phyloP scores from a whole-genome alignment of 2,329 filamentous ascomycete species.

The Calonectria hawksworthii region DNA sequence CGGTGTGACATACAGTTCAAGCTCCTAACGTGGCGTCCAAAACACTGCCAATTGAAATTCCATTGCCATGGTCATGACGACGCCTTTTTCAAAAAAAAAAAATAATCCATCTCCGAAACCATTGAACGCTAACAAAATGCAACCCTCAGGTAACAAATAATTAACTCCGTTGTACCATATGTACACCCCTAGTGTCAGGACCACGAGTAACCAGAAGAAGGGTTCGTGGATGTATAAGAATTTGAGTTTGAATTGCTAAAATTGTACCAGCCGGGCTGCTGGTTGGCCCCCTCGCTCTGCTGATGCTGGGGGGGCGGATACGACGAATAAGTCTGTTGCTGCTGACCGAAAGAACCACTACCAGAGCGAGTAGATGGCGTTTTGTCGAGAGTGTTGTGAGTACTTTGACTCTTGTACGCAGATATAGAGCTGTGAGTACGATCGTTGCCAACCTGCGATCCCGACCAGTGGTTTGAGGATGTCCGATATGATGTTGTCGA shows the following conservation, averaged over 20 bases:
- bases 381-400: slow-evolving; percentile 38
- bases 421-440: slow-evolving; percentile 29
- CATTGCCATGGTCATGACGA: neutral
- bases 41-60: neutral
- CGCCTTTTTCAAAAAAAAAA: neutral
- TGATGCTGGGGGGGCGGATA: slow-evolving; percentile 37
- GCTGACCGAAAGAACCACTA: slow-evolving; percentile 33
- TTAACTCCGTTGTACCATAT: neutral
- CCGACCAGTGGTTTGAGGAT: slow-evolving; percentile 45
- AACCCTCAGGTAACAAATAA: neutral
- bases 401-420: slow-evolving; percentile 31
- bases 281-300: slow-evolving; percentile 32
- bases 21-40: neutral
- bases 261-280: slow-evolving; percentile 44
- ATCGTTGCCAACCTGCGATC: slow-evolving; percentile 31
- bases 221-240: slow-evolving; percentile 35
- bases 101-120: neutral
- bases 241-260: slow-evolving; percentile 41
- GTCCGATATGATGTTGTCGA: slow-evolving; percentile 37
- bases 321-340: slow-evolving; percentile 30
- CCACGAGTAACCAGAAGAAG: slow-evolving; percentile 45
- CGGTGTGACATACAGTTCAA: too few species aligned
- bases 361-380: slow-evolving; percentile 30
- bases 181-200: slow-evolving; percentile 19
- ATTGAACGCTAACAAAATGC: neutral